Percentiles rank a stretch among this genome's conserved stretches.
These are phyloP conservation scores for Onygenales sp. DNA, from an alignment of 2,329 filamentous ascomycete genomes.

Conservation along the genomic window DNA sequence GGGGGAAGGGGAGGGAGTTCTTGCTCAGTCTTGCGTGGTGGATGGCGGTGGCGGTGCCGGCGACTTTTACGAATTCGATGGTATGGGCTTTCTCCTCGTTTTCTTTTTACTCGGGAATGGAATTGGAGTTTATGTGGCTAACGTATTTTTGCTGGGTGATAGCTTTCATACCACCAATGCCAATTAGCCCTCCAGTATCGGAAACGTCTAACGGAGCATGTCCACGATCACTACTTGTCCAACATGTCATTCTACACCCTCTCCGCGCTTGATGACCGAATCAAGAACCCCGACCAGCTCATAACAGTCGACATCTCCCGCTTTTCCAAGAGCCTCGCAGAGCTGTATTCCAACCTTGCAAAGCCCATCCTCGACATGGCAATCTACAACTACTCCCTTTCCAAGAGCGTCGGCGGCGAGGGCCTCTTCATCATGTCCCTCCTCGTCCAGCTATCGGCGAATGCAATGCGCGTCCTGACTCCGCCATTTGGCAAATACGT, in stretches of 20 bases:
- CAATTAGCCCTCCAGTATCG: constrained; percentile 88
- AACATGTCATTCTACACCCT: constrained; percentile 97
- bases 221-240: constrained; percentile 93
- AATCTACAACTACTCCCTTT: constrained; percentile 92
- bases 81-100: constrained; percentile 38
- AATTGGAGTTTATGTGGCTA: not conserved
- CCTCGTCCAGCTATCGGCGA: constrained; percentile 84
- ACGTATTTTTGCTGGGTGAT: constrained; percentile 1
- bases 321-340: constrained; percentile 89
- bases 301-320: constrained; percentile 95
- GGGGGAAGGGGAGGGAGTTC: constrained; percentile 85
- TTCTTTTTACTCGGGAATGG: not conserved
- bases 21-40: constrained; percentile 85
- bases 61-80: constrained; percentile 98
- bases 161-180: constrained; percentile 95
- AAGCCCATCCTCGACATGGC: constrained; percentile 93
- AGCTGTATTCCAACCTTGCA: constrained; percentile 91
- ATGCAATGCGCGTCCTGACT: constrained; percentile 85
- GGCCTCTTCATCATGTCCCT: constrained; percentile 92
- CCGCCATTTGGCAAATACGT: constrained; percentile 97
- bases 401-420: constrained; percentile 90
- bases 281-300: constrained; percentile 96
- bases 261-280: constrained; percentile 87
- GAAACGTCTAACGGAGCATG: constrained; percentile 82
- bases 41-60: constrained; percentile 94